Base-by-base conservation (phyloP, 495 filamentous ascomycete genomes). In the Hypoxylon intermedium region DNA sequence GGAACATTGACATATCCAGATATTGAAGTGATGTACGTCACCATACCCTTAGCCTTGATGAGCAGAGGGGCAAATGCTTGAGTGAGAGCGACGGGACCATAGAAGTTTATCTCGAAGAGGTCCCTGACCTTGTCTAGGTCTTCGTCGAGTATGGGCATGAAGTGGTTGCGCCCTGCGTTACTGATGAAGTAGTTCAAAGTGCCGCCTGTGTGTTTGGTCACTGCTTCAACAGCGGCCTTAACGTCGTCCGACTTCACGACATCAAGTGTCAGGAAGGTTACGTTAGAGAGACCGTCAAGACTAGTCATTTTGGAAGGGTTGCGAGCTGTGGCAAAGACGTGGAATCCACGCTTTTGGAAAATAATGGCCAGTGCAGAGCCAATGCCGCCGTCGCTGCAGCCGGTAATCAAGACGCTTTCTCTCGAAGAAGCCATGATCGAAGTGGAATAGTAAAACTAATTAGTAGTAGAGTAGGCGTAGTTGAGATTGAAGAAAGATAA, bases 21-120 rank as follows among this genome's bases (percentile, higher is more conserved):
- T 9, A 80, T 66, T 0, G 77, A 81, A 5, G 76, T 75, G 37
- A 80, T 75, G 42, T 77, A 80, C 18, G 78, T 72, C 9, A 80
- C 69, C 7, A 72, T 75, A 2, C 82, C 80, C 49, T 77, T 55
- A 16, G 78, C 61, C 34, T 72, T 51, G 23, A 78, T 72, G 1
- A 83, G 61, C 42, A 82, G 48, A 5, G 75, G 75, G 1, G 69
- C 52, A 60, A 80, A 82, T 0, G 74, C 75, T 58, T 79, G 69
- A 5, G 66, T 63, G 34, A 79, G 54, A 9, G 66, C 65, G 21
- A 83, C 19, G 4, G 63, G 33, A 1, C 70, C 69, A 62, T 67
- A 77, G 36, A 79, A 62, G 52, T 83, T 83, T 3, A 73, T 55
- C 36, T 81, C 78, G 59, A 75, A 81, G n/a, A 80, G 60, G 5